Base-by-base conservation (phyloP, 805 yeast species). In the Metschnikowia sp. region DNA sequence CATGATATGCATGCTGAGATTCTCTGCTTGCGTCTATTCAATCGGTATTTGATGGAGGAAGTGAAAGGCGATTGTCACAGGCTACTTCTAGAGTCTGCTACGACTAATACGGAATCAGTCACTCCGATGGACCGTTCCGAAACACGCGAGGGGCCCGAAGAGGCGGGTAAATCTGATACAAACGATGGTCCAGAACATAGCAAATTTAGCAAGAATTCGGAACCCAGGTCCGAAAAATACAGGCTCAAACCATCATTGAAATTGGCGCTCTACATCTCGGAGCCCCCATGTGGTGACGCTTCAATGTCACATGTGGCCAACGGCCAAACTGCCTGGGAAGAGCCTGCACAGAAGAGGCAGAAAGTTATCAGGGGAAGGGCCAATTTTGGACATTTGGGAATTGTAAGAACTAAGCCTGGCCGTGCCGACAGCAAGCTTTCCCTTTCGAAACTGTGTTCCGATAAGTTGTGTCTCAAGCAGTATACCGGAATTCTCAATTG, bases 1-100 rank as follows among this genome's bases (percentile, higher is more conserved):
- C 98, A 92, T 59, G 98, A 92, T 63, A 72, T 83, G 62, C 99
- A 92, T 68, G 97, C 98, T 0, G 99, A 92, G 60, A 77, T 90
- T 1, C 65, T 94, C 12, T 79, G 86, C 0, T 48, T 91, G 0
- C 66, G 98, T 28, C 78, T 82, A 1, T 81, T 92, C 60, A 91
- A 91, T 56, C 64, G 77, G 54, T 76, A 70, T 44, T 53, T 88
- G 18, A 47, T 88, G 19, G 66, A 78, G 12, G 83, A 83, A 50
- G 70, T 46, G 11, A 34, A 39, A 29, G 35, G 37, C 13, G 28
- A 32, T 11, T 36, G 39, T 3, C 32, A 22, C 9, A 10, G 30
- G 15, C 15, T 3, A 8, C 18, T 44, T 8, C 32, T 44, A 4
- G 64, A 63, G 42, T 33, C 22, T 22, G 22, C 22, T 22, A 22